These are phyloP conservation scores for Suhomyces bokatorum DNA, from an alignment of 1,139 yeast species.

Conservation along the genomic window DNA sequence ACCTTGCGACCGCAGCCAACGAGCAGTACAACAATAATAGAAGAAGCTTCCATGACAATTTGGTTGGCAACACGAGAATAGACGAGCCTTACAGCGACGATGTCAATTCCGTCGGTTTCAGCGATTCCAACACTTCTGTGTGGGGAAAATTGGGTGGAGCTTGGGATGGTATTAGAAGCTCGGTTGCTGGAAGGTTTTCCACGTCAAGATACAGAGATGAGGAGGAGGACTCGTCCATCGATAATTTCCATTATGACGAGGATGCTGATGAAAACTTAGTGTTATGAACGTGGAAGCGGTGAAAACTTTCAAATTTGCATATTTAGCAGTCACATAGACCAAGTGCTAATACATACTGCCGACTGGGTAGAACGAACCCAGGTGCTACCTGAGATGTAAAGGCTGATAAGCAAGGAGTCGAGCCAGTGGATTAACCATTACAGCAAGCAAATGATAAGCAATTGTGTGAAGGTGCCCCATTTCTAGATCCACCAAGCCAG, in stretches of 20 bases:
- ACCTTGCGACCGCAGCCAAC: constrained; percentile 32
- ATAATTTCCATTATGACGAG: constrained; percentile 30
- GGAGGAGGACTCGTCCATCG: constrained; percentile 24
- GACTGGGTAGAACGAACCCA: background rate
- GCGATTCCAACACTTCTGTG: constrained; percentile 7
- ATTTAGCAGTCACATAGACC: background rate
- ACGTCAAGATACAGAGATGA: constrained; percentile 16
- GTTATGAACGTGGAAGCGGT: constrained; percentile 12
- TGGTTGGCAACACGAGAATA: constrained; percentile 11
- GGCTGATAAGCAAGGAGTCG: background rate
- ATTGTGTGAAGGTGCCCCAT: too few relatives aligned
- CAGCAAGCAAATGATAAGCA: too few relatives aligned
- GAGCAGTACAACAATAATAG: constrained; percentile 35
- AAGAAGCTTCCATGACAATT: constrained; percentile 26
- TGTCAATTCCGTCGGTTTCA: background rate
- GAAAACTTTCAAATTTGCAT: background rate
- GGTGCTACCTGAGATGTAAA: background rate
- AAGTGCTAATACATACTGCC: background rate
- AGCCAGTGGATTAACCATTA: too few relatives aligned
- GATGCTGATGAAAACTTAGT: constrained; percentile 33
- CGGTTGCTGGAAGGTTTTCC: constrained; percentile 19
- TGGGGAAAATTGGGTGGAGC: constrained; percentile 33
- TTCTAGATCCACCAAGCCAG: too few relatives aligned
- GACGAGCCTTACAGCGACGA: constrained; percentile 9
- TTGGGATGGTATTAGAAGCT: constrained; percentile 23